Percentiles rank a stretch among this genome's conserved stretches.
Conservation (phyloP, 192 early-diverging fungal species). For the Radiomyces spectabilis region DNA sequence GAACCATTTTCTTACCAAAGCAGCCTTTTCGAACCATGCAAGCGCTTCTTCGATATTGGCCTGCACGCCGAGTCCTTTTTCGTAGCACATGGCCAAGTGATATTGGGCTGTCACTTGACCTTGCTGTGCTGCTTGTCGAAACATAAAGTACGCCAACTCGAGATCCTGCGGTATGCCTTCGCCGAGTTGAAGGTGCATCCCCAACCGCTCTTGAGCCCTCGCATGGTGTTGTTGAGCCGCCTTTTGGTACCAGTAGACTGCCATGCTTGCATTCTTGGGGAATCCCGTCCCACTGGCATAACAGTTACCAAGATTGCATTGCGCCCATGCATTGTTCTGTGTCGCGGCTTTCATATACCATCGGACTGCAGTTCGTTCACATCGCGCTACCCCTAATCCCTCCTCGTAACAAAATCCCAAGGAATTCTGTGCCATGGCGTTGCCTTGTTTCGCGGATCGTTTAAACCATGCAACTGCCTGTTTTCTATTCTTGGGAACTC, state of each 20-base stretch:
- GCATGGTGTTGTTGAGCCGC: slow-evolving; percentile 53
- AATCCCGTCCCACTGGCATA: slow-evolving; percentile 72
- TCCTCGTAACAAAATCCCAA: slow-evolving; percentile 80
- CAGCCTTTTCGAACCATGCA: slow-evolving; percentile 23
- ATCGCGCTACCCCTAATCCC: slow-evolving; percentile 57
- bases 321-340: slow-evolving; percentile 72
- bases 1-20: slow-evolving; percentile 2
- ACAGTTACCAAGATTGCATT: slow-evolving; percentile 78
- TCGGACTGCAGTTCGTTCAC: slow-evolving; percentile 47
- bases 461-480: slow-evolving; percentile 57
- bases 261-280: slow-evolving; percentile 35
- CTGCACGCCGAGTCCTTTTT: slow-evolving; percentile 34
- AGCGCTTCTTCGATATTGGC: slow-evolving; percentile 18
- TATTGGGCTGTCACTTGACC: slow-evolving; percentile 53
- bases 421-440: slow-evolving; percentile 71
- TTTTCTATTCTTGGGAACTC: slow-evolving; percentile 35
- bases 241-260: slow-evolving; percentile 46
- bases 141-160: slow-evolving; percentile 48
- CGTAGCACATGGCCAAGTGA: slow-evolving; percentile 43
- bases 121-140: slow-evolving; percentile 49
- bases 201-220: slow-evolving; percentile 47
- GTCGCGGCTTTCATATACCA: slow-evolving; percentile 63
- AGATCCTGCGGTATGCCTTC: slow-evolving; percentile 40
- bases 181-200: slow-evolving; percentile 42
- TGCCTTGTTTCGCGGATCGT: slow-evolving; percentile 53